These are phyloP conservation scores for Penicillium concentricum DNA, from an alignment of 2,329 filamentous ascomycete genomes.

Conservation along the genomic window DNA sequence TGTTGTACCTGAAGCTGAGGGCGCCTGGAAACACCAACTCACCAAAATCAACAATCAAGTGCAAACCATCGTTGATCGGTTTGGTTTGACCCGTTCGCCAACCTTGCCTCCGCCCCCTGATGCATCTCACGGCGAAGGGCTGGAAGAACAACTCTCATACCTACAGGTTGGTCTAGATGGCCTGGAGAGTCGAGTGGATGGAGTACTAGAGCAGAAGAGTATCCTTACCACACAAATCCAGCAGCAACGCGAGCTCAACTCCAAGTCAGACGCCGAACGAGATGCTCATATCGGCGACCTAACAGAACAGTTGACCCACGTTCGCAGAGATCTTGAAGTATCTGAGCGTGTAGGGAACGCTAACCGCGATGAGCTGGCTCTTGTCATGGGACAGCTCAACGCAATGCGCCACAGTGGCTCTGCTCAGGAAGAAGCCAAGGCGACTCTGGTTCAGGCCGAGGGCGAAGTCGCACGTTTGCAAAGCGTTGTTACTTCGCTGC, in stretches of 20 bases:
- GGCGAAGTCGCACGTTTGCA: constrained; percentile 38
- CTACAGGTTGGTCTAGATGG: constrained; percentile 78
- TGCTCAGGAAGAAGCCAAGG: constrained; percentile 34
- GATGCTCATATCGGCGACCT: constrained; percentile 49
- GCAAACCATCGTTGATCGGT: constrained; percentile 55
- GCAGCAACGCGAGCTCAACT: constrained; percentile 90
- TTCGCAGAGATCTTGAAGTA: constrained; percentile 62
- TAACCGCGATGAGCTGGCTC: constrained; percentile 41
- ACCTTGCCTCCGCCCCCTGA: constrained; percentile 60
- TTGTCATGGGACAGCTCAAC: constrained; percentile 47
- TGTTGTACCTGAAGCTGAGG: constrained; percentile 44
- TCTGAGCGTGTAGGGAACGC: constrained; percentile 47
- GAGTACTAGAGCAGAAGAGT: constrained; percentile 80
- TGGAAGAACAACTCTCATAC: constrained; percentile 69
- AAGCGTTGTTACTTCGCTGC: constrained; percentile 54
- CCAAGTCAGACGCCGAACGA: constrained; percentile 69
- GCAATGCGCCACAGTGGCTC: constrained; percentile 38
- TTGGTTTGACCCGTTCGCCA: constrained; percentile 45
- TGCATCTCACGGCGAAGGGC: constrained; percentile 51
- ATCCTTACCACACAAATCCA: constrained; percentile 90
- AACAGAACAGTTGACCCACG: constrained; percentile 54
- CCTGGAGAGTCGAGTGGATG: constrained; percentile 73
- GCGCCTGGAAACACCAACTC: constrained; percentile 47
- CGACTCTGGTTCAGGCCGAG: constrained; percentile 30
- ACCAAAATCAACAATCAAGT: constrained; percentile 64